phyloP scores from a whole-genome alignment of 495 filamentous ascomycete genomes.

The Lineolata rhizophorae region DNA sequence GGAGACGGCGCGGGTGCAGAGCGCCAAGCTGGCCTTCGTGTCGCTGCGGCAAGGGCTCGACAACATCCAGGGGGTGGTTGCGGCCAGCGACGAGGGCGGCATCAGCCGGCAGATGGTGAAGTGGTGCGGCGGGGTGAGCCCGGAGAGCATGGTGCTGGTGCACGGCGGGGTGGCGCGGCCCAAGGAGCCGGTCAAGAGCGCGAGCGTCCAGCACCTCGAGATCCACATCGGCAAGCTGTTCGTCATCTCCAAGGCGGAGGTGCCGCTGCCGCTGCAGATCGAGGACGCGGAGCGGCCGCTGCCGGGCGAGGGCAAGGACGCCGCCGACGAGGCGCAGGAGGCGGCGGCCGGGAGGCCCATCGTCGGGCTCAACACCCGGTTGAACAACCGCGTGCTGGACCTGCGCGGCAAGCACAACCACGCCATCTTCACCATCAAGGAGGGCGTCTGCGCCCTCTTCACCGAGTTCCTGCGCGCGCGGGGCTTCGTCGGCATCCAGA shows the following conservation, averaged over 20 bases:
- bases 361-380: conserved; percentile 19
- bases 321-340: conserved; percentile 10
- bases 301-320: conserved; percentile 15
- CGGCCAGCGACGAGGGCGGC: conserved; percentile 21
- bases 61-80: conserved; percentile 23
- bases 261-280: conserved; percentile 40
- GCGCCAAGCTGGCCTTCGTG: conserved; percentile 23
- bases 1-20: conserved; percentile 21
- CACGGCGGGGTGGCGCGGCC: conserved; percentile 54
- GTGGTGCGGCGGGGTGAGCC: conserved; percentile 56
- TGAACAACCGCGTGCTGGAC: conserved; percentile 23
- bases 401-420: conserved; percentile 20
- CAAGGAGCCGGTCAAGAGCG: conserved; percentile 54
- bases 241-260: conserved; percentile 39
- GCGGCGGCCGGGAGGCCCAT: conserved; percentile 16
- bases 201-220: conserved; percentile 54
- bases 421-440: conserved; percentile 23
- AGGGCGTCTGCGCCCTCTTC: conserved; percentile 19
- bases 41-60: conserved; percentile 16
- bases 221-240: conserved; percentile 63
- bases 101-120: conserved; percentile 68
- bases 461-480: conserved; percentile 16
- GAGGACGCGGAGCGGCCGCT: conserved; percentile 20
- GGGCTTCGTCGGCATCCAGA: conserved; percentile 18
- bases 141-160: conserved; percentile 62